Evolutionary conservation across 345 rosid species (phyloP).

Genomic region (Conringia planisiliqua): DNA sequence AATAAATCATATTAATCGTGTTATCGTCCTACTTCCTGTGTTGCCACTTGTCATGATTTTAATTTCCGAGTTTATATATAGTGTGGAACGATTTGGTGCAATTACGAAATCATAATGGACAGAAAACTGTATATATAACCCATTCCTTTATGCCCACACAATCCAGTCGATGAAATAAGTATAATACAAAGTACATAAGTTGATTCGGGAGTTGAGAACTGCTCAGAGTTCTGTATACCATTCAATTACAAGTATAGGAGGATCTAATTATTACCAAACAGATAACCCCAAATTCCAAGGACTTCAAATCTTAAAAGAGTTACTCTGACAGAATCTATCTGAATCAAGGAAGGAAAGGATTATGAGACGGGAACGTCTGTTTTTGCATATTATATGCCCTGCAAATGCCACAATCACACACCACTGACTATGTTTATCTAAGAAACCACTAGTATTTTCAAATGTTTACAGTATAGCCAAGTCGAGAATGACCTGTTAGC

Average conservation of each 20-base stretch:
- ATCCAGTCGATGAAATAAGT: too few species aligned
- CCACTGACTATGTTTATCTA: not conserved
- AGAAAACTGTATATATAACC: too few species aligned
- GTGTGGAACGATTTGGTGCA: too few species aligned
- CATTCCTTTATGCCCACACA: too few species aligned
- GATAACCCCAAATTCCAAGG: not conserved
- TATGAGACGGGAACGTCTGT: conserved; percentile 63
- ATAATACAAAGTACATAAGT: too few species aligned
- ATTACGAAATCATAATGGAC: too few species aligned
- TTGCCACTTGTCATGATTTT: too few species aligned
- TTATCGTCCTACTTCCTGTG: too few species aligned
- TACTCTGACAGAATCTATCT: not conserved
- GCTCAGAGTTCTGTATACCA: not conserved
- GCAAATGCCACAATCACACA: conserved; percentile 23
- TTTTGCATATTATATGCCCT: conserved; percentile 80
- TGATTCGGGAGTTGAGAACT: too few species aligned
- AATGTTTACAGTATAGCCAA: not conserved
- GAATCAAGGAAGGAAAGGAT: conserved; percentile 80
- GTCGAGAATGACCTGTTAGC: conserved; percentile 53
- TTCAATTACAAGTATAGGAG: not conserved
- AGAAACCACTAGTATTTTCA: not conserved
- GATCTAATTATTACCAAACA: not conserved
- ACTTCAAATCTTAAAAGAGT: not conserved
- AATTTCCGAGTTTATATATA: too few species aligned
- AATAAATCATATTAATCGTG: too few species aligned